Evolutionary conservation across 2,329 filamentous ascomycete species (phyloP), one percentile per base, ranked within the genome.

Genomic region (Aspergillus fumigatus): DNA sequence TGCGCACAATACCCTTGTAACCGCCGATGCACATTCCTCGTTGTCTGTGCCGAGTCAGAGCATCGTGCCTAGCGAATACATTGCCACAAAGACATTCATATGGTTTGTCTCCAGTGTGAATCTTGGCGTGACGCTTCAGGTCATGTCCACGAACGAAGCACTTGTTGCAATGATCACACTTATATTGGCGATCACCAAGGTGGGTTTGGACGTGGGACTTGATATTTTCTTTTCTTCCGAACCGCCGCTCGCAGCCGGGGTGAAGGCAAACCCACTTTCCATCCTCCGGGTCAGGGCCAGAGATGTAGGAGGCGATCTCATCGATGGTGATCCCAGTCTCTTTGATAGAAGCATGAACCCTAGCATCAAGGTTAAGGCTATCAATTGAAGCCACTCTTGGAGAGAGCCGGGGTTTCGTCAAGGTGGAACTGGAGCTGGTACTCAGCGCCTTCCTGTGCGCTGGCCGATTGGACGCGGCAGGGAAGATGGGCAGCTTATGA

Each of bases 181-280:
- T 88, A 77, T 91, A 99, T 72, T 97, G 94, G 50, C 94, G 85
- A 73, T 99, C 94, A 67, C 95, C 94, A 62, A 99, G 87, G 75
- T 99, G 94, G 3, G 94, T 99, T 76, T 99, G 94, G 14, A 99
- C 90, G 73, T 99, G 94, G 0, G 92, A 96, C 73, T 96, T 96
- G 79, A 97, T 97, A 76, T 99, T 97, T 74, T 99, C 94, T 73
- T 97, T 96, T 65, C 94, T 86, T n/a, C 92, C 93, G 70, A 99
- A 97, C 53, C 87, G 85, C 74, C 96, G 96, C 65, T 87, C 84
- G 74, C 94, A 99, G 27, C 86, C 87, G 8, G 90, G 79, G 65
- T 78, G 92, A n/a, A 84, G 75, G 70, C 89, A 94, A 6, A 86
- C 79, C 88, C 88, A 94, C 74, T 91, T 92, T 65, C 87, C 87